phyloP scores from a whole-genome alignment of 306 rosid genomes.

The Begonia masoniana region DNA sequence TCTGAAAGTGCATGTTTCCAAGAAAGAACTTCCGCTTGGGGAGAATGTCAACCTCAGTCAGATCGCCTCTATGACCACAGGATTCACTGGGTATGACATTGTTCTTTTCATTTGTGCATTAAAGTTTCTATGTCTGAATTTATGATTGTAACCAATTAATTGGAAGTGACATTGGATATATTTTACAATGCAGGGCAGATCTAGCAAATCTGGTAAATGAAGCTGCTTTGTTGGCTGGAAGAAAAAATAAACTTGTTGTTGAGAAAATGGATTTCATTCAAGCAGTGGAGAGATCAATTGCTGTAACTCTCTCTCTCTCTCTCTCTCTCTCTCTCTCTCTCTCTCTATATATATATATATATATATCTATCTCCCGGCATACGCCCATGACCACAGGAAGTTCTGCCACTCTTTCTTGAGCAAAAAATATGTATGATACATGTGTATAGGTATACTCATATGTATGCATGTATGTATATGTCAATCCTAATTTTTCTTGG shows the following conservation, averaged over 20 bases:
- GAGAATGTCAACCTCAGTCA: slow-evolving; percentile 51
- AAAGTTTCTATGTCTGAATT: not conserved
- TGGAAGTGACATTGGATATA: not conserved
- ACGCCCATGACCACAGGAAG: too few species aligned
- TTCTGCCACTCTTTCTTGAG: too few species aligned
- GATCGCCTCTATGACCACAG: slow-evolving; percentile 96
- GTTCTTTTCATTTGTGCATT: slow-evolving; percentile 9
- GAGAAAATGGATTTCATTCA: slow-evolving; percentile 80
- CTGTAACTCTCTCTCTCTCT: slow-evolving; percentile 45
- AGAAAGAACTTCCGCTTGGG: slow-evolving; percentile 86
- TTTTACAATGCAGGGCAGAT: slow-evolving; percentile 56
- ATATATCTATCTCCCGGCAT: not conserved
- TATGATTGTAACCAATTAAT: not conserved
- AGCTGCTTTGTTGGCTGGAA: slow-evolving; percentile 93
- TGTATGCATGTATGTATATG: too few species aligned
- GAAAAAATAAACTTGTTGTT: slow-evolving; percentile 67
- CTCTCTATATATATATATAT: not conserved
- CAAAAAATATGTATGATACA: too few species aligned
- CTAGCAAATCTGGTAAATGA: slow-evolving; percentile 96
- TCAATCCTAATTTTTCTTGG: too few species aligned
- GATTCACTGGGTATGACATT: slow-evolving; percentile 75
- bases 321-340: slow-evolving; percentile 11
- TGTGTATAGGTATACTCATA: too few species aligned
- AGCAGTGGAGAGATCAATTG: slow-evolving; percentile 91
- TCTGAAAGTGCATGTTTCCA: slow-evolving; percentile 71